Conservation (phyloP, 176 grass and related monocot genomes). For the Puccinellia tenuiflora region DNA sequence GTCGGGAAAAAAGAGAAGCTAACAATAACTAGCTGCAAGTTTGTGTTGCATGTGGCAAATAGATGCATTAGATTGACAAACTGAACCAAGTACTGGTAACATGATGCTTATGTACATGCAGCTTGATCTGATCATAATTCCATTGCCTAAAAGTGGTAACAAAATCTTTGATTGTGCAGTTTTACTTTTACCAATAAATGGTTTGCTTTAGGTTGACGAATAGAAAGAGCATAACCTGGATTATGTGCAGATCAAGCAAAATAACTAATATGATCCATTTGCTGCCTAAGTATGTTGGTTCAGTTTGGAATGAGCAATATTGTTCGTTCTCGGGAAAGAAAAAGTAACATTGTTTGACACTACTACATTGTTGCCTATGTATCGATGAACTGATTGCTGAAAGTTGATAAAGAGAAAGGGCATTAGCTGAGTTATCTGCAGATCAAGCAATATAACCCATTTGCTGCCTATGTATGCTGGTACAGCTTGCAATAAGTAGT, state of each 20-base stretch:
- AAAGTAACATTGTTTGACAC: not conserved
- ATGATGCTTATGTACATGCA: not conserved
- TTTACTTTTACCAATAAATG: not conserved
- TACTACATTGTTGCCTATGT: not conserved
- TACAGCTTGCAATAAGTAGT: too few relatives aligned
- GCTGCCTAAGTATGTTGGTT: not conserved
- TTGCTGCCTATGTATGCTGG: too few relatives aligned
- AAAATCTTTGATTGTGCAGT: not conserved
- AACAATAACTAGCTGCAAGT: not conserved
- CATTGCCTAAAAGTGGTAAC: not conserved
- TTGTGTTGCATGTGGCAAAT: not conserved
- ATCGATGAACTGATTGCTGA: too few relatives aligned
- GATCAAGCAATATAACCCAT: too few relatives aligned
- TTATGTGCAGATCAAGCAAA: not conserved
- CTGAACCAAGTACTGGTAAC: not conserved
- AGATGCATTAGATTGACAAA: not conserved
- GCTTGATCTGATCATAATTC: not conserved
- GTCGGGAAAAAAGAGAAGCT: too few relatives aligned
- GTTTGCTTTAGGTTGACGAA: not conserved
- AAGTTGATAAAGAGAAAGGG: too few relatives aligned
- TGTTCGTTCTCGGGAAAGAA: too few relatives aligned
- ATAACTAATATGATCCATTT: not conserved
- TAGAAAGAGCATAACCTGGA: too few relatives aligned
- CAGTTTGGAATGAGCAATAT: not conserved
- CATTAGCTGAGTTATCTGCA: too few relatives aligned